Conservation (phyloP, 805 yeast species). For the Candida argentea region DNA sequence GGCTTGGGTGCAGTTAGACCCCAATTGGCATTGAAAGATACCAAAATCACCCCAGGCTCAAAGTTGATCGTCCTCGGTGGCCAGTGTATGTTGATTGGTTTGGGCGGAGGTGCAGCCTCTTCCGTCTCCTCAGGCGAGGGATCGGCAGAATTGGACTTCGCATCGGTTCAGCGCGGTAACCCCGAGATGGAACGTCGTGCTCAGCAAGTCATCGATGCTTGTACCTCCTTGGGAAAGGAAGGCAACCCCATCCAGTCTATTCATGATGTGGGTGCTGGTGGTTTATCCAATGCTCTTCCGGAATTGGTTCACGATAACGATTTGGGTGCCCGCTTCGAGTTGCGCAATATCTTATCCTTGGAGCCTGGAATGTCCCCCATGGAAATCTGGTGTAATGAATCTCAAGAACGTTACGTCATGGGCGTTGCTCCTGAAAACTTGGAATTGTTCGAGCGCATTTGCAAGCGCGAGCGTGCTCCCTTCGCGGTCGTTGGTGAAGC, state of each 20-base stretch:
- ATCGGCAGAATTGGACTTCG: conserved; percentile 92
- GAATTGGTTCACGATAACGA: conserved; percentile 96
- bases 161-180: conserved; percentile 98
- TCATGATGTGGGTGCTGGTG: conserved; percentile 99
- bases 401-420: conserved; percentile 94
- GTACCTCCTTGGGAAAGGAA: conserved; percentile 67
- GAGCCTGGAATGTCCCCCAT: conserved; percentile 99
- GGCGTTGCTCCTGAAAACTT: conserved; percentile 81
- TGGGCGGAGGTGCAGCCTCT: conserved; percentile 99
- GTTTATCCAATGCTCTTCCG: conserved; percentile 92
- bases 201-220: conserved; percentile 93
- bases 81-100: conserved; percentile 93
- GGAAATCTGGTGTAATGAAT: conserved; percentile 99
- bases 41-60: conserved; percentile 84
- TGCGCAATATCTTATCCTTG: conserved; percentile 78
- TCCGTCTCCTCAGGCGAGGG: conserved; percentile 95
- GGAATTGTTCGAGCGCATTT: conserved; percentile 60
- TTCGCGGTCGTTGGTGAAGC: conserved; percentile 94
- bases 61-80: conserved; percentile 93
- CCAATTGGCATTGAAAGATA: conserved; percentile 77
- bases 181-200: conserved; percentile 99
- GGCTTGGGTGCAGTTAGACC: conserved; percentile 98
- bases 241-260: conserved; percentile 79
- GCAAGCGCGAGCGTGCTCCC: conserved; percentile 93
- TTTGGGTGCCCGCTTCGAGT: conserved; percentile 86